phyloP scores from a whole-genome alignment of 2,329 filamentous ascomycete species.

The Ceratocystis harringtonii region DNA sequence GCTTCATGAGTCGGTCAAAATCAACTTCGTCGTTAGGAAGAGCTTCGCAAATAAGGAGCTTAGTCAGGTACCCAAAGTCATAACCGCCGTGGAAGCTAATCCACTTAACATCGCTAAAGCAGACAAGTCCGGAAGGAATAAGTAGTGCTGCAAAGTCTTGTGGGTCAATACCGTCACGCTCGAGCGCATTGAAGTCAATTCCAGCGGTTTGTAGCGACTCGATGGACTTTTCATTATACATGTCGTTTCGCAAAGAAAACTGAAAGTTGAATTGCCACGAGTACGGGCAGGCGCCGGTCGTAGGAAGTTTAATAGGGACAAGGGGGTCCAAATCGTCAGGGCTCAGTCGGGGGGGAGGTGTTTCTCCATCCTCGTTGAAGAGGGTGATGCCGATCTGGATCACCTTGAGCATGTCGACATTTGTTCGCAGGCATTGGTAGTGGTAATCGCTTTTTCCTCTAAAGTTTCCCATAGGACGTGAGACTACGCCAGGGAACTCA shows the following conservation, averaged over 20 bases:
- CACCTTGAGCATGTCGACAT: slow-evolving; percentile 93
- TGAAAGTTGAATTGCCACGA: slow-evolving; percentile 99
- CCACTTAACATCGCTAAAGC: slow-evolving; percentile 81
- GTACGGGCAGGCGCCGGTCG: slow-evolving; percentile 49
- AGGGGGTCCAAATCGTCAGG: slow-evolving; percentile 29
- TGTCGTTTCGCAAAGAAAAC: slow-evolving; percentile 86
- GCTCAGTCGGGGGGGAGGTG: slow-evolving; percentile 55
- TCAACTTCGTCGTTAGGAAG: slow-evolving; percentile 80
- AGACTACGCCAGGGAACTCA: slow-evolving; percentile 95
- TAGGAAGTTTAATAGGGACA: slow-evolving; percentile 23
- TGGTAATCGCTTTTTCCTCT: slow-evolving; percentile 94
- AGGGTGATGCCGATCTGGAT: slow-evolving; percentile 93
- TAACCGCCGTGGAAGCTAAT: slow-evolving; percentile 96
- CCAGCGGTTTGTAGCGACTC: slow-evolving; percentile 79
- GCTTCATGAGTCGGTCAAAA: slow-evolving; percentile 76
- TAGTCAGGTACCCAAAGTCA: slow-evolving; percentile 94
- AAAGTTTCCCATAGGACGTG: slow-evolving; percentile 87
- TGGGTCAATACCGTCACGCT: slow-evolving; percentile 80
- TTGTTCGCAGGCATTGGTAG: slow-evolving; percentile 92
- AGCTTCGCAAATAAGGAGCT: slow-evolving; percentile 69
- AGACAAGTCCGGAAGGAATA: slow-evolving; percentile 81
- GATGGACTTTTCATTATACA: slow-evolving; percentile 94
- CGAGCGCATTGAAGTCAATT: slow-evolving; percentile 76
- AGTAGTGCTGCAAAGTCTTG: slow-evolving; percentile 76
- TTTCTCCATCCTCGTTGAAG: slow-evolving; percentile 80